Conservation (phyloP, 1,284 basidiomycete species). For the Irpex sp. region DNA sequence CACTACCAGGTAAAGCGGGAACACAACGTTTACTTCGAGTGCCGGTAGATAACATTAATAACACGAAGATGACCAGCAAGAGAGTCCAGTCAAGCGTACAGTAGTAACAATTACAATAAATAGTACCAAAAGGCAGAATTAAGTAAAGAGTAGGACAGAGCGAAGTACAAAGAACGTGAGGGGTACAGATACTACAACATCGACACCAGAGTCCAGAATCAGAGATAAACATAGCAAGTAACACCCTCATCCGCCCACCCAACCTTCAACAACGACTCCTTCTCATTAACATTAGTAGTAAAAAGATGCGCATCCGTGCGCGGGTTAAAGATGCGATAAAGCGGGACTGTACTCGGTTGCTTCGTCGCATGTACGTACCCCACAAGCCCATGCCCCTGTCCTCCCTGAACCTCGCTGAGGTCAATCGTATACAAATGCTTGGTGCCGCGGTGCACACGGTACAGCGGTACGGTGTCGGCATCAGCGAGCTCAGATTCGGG, state of each 20-base stretch:
- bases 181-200: not conserved
- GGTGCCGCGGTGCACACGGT: slow-evolving; percentile 4
- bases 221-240: slow-evolving; percentile 9
- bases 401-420: not conserved
- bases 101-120: not conserved
- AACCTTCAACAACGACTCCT: not conserved
- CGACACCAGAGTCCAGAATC: not conserved
- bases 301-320: slow-evolving; percentile 10
- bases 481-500: too few species aligned
- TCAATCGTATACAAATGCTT: slow-evolving; percentile 13
- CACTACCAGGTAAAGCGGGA: too few species aligned
- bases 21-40: too few species aligned
- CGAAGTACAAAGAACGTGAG: not conserved
- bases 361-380: slow-evolving; percentile 7
- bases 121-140: not conserved
- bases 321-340: slow-evolving; percentile 4
- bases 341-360: slow-evolving; percentile 4
- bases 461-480: slow-evolving; percentile 11
- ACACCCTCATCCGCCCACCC: slow-evolving; percentile 10
- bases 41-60: too few species aligned
- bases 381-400: slow-evolving; percentile 3
- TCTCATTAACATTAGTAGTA: slow-evolving; percentile 10
- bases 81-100: too few species aligned
- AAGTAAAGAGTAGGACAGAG: not conserved
- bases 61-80: too few species aligned